Evolutionary conservation across 148 eudicot genomes (phyloP).

Genomic region (Chenopodium quinoa): DNA sequence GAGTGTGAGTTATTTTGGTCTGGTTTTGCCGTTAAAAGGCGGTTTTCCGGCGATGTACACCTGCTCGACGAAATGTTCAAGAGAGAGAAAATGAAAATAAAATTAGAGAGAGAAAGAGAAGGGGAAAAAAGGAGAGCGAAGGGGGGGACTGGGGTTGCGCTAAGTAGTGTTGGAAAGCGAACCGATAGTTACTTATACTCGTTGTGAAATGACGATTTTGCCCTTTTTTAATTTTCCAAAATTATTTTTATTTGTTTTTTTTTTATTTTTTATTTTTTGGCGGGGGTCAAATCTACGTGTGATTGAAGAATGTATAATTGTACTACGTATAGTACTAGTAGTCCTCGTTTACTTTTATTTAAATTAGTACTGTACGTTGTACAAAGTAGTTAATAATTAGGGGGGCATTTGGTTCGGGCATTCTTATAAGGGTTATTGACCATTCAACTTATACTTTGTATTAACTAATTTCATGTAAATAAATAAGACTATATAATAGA

Average conservation of each 20-base stretch:
- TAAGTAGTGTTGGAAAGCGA: conserved; percentile 57
- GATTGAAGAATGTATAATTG: no score
- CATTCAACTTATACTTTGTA: no score
- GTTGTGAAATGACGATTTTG: conserved; percentile 38
- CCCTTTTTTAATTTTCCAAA: conserved; percentile 19
- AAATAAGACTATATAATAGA: no score
- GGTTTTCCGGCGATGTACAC: conserved; percentile 32
- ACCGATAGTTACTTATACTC: conserved; percentile 48
- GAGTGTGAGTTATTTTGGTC: background rate
- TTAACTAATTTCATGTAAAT: no score
- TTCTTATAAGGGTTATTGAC: no score
- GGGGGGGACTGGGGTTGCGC: conserved; percentile 34
- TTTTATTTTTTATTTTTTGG: background rate
- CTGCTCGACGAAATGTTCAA: conserved; percentile 41
- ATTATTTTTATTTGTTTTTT: no score
- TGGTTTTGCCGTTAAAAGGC: conserved; percentile 4
- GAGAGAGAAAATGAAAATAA: conserved; percentile 12
- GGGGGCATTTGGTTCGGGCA: no score
- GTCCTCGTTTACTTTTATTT: no score
- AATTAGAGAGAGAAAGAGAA: conserved; percentile 13
- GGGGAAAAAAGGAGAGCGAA: conserved; percentile 27
- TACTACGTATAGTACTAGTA: no score
- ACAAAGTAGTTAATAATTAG: no score
- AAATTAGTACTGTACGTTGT: no score
- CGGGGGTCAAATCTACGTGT: background rate